Evolutionary conservation across 2,329 filamentous ascomycete species (phyloP).

Genomic region (Alternaria panax): DNA sequence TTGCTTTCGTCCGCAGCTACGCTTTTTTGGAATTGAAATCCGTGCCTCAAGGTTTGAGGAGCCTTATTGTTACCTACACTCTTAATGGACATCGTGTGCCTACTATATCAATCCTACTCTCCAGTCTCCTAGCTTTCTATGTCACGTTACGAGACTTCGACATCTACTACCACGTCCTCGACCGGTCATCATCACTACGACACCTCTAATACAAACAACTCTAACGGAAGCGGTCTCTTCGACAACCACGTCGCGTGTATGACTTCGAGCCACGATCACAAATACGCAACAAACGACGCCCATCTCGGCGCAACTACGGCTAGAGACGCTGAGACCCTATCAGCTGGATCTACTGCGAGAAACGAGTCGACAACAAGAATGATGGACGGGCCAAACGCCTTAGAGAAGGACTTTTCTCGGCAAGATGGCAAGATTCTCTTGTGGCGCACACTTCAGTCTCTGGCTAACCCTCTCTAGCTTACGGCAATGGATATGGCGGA

Average conservation of each 20-base stretch:
- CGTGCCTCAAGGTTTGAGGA: constrained; percentile 24
- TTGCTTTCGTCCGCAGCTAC: constrained; percentile 35
- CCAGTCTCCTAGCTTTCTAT: constrained; percentile 12
- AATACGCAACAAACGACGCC: constrained; percentile 26
- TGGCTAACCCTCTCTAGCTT: constrained; percentile 8
- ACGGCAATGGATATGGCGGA: constrained; percentile 28
- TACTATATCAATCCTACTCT: constrained; percentile 13
- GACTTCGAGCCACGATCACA: constrained; percentile 21
- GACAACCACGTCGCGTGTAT: constrained; percentile 25
- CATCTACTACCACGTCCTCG: not conserved
- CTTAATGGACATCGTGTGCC: constrained; percentile 6
- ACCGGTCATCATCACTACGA: constrained; percentile 11
- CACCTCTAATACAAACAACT: constrained; percentile 4
- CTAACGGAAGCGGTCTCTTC: constrained; percentile 12
- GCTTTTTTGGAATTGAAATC: constrained; percentile 20
- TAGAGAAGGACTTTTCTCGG: constrained; percentile 57
- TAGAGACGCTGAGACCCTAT: constrained; percentile 34
- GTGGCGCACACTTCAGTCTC: not conserved
- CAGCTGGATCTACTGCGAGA: constrained; percentile 33
- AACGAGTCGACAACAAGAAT: constrained; percentile 31
- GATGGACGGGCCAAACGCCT: constrained; percentile 24
- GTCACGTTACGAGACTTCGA: constrained; percentile 20
- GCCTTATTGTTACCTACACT: constrained; percentile 15
- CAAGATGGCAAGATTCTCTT: constrained; percentile 32
- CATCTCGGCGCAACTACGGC: constrained; percentile 29